Conservation (phyloP, 345 rosid genomes). For the Rhizophora mangle region DNA sequence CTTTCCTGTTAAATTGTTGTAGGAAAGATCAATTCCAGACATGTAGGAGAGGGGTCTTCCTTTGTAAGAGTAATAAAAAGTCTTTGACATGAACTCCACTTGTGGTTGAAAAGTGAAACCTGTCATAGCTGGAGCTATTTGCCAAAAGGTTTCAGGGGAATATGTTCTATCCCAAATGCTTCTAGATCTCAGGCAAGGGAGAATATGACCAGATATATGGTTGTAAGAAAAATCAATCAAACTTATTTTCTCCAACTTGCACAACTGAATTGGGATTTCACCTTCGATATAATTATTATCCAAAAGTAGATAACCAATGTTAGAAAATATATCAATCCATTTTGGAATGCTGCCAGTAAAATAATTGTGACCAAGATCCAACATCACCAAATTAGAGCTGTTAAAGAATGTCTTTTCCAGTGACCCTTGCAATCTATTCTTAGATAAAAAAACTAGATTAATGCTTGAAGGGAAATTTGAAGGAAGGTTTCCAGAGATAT, state of each 20-base stretch:
- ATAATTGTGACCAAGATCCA: slow-evolving; percentile 22
- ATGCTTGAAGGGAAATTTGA: not conserved
- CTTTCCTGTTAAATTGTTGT: slow-evolving; percentile 28
- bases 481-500: not conserved
- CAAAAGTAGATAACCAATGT: slow-evolving; percentile 21
- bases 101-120: not conserved
- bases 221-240: not conserved
- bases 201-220: too few species aligned
- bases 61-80: not conserved
- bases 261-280: slow-evolving; percentile 6
- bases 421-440: not conserved
- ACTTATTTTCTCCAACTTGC: slow-evolving; percentile 2
- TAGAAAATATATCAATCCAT: slow-evolving; percentile 5
- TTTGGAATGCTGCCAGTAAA: slow-evolving; percentile 17
- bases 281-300: slow-evolving; percentile 21
- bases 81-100: slow-evolving; percentile 4
- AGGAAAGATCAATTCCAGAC: slow-evolving; percentile 37
- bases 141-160: accelerated
- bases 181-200: not conserved
- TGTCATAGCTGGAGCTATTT: accelerated
- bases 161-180: too few species aligned
- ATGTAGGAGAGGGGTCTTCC: slow-evolving; percentile 1
- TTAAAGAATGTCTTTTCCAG: not conserved
- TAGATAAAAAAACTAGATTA: not conserved
- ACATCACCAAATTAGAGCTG: not conserved